These are phyloP conservation scores for Didymella pomorum DNA, from an alignment of 2,329 filamentous ascomycete species.

Conservation along the genomic window DNA sequence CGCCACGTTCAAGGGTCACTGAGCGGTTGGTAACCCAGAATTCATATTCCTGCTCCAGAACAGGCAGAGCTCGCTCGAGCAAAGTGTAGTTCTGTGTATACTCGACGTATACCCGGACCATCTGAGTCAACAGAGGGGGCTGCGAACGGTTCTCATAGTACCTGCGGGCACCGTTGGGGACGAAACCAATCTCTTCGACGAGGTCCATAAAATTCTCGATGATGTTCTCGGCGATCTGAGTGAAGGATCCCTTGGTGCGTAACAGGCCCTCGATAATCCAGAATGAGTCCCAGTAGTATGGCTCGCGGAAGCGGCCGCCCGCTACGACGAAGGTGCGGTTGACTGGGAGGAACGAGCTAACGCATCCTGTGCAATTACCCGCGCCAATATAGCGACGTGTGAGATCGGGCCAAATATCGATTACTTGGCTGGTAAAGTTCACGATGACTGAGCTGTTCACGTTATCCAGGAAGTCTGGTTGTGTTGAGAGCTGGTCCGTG, in stretches of 20 bases:
- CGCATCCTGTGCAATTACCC: conserved; percentile 63
- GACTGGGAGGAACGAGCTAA: conserved; percentile 70
- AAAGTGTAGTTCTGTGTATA: conserved; percentile 70
- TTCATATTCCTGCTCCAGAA: conserved; percentile 69
- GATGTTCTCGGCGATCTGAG: conserved; percentile 69
- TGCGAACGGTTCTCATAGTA: conserved; percentile 76
- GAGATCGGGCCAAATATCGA: conserved; percentile 73
- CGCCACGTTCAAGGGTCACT: conserved; percentile 58
- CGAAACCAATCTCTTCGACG: conserved; percentile 69
- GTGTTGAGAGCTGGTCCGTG: conserved; percentile 60
- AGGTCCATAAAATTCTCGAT: conserved; percentile 76
- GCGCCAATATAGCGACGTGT: conserved; percentile 65
- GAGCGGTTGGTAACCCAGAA: conserved; percentile 71
- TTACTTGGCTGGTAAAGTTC: conserved; percentile 70
- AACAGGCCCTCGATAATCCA: conserved; percentile 73
- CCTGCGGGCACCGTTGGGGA: conserved; percentile 71
- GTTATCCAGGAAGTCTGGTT: conserved; percentile 65
- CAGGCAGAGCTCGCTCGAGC: conserved; percentile 66
- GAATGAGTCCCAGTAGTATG: conserved; percentile 76
- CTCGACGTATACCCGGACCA: conserved; percentile 70
- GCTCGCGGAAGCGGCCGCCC: conserved; percentile 74
- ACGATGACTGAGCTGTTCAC: conserved; percentile 66
- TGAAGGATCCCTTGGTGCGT: conserved; percentile 69
- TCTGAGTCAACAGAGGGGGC: conserved; percentile 70
- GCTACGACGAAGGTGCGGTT: conserved; percentile 75